These are phyloP conservation scores for Coriaria nepalensis DNA, from an alignment of 306 rosid species.

Conservation along the genomic window DNA sequence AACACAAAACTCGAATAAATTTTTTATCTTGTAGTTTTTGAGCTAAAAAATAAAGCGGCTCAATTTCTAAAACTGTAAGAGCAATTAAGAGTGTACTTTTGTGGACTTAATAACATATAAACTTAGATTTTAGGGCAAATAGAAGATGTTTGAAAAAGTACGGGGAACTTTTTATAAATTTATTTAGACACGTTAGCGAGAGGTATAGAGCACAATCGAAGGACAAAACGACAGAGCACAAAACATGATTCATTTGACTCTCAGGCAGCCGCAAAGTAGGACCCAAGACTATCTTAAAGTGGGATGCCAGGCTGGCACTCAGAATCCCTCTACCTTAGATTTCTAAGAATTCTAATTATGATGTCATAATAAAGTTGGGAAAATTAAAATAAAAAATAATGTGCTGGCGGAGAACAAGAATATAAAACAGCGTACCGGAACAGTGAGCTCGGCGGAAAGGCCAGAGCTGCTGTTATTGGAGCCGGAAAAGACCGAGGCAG, in stretches of 20 bases:
- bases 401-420: not conserved
- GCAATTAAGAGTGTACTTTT: too few relatives aligned
- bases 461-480: slow-evolving; percentile 32
- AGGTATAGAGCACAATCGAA: not conserved
- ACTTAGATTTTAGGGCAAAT: too few relatives aligned
- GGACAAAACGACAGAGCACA: not conserved
- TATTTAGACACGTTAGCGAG: too few relatives aligned
- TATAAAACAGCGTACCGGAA: slow-evolving; percentile 49
- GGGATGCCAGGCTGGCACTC: slow-evolving; percentile 16
- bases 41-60: too few relatives aligned
- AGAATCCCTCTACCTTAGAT: not conserved
- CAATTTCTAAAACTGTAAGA: too few relatives aligned
- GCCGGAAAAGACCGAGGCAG: slow-evolving; percentile 53
- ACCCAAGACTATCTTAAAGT: slow-evolving; percentile 2
- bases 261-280: too few relatives aligned
- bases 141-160: too few relatives aligned
- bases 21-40: too few relatives aligned
- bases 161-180: too few relatives aligned
- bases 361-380: not conserved
- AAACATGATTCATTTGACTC: too few relatives aligned
- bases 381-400: too few relatives aligned
- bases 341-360: slow-evolving; percentile 1
- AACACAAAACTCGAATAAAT: not conserved
- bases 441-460: slow-evolving; percentile 76
- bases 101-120: too few relatives aligned